Percentiles rank a stretch among this genome's conserved stretches.
phyloP scores from a whole-genome alignment of 2,329 filamentous ascomycete genomes.

The Pseudogymnoascus sp. region DNA sequence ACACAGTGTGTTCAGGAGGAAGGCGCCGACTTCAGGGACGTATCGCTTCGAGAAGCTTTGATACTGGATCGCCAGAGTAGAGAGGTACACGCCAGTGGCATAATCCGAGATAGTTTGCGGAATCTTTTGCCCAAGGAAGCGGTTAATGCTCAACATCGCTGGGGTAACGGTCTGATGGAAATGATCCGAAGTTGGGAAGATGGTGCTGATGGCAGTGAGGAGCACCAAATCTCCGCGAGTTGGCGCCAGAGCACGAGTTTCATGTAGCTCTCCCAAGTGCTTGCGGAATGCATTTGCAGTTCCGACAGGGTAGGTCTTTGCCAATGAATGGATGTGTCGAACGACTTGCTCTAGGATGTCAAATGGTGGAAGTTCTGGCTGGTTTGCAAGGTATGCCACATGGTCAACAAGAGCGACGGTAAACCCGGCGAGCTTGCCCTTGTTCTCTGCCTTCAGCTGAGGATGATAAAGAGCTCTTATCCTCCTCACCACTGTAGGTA shows the following conservation, averaged over 20 bases:
- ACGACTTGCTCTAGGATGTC: conserved; percentile 68
- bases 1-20: conserved; percentile 64
- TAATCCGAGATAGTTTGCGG: conserved; percentile 59
- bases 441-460: conserved; percentile 76
- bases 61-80: conserved; percentile 72
- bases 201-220: conserved; percentile 72
- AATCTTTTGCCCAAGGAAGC: conserved; percentile 72
- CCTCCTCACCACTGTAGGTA: conserved; percentile 75
- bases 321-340: conserved; percentile 86
- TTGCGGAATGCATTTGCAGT: conserved; percentile 70
- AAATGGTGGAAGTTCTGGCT: conserved; percentile 46
- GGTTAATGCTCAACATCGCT: conserved; percentile 72
- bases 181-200: conserved; percentile 93
- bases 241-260: conserved; percentile 42
- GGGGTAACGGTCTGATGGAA: conserved; percentile 94
- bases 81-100: conserved; percentile 68
- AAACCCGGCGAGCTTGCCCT: conserved; percentile 67
- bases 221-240: conserved; percentile 67
- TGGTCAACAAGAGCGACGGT: conserved; percentile 57
- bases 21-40: conserved; percentile 81
- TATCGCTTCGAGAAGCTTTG: conserved; percentile 78
- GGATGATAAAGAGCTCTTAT: conserved; percentile 90
- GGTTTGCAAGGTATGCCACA: conserved; percentile 42
- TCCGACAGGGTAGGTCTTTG: conserved; percentile 73
- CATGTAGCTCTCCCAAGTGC: conserved; percentile 54